phyloP scores from a whole-genome alignment of 2,329 filamentous ascomycete genomes.

The Aspergillus chevalieri region DNA sequence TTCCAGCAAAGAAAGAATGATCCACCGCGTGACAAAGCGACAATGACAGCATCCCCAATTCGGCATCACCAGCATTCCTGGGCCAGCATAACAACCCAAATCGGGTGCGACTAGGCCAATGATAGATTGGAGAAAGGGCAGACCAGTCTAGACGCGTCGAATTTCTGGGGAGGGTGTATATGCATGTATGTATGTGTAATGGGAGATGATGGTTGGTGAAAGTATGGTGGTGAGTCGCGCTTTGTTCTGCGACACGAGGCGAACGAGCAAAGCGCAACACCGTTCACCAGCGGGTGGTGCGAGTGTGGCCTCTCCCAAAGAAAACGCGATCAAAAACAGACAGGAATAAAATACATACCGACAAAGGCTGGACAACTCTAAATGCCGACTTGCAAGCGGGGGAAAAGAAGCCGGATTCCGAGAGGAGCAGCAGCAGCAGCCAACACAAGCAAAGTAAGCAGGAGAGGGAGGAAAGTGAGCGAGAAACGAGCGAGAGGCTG shows the following conservation, averaged over 20 bases:
- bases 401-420: constrained; percentile 31
- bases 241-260: constrained; percentile 18
- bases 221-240: constrained; percentile 13
- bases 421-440: constrained; percentile 17
- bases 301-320: constrained; percentile 1
- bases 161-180: constrained; percentile 1
- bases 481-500: constrained; percentile 9
- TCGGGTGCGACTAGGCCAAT: background rate
- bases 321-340: constrained; percentile 6
- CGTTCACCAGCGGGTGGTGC: constrained; percentile 8
- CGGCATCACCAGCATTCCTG: background rate
- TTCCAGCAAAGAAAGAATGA: background rate
- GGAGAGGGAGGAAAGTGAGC: constrained; percentile 8
- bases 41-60: background rate
- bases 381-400: constrained; percentile 34
- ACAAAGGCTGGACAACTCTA: constrained; percentile 35
- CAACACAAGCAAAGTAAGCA: constrained; percentile 20
- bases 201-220: background rate
- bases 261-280: constrained; percentile 13
- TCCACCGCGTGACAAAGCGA: background rate
- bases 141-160: constrained; percentile 21
- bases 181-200: constrained; percentile 1
- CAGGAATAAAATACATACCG: constrained; percentile 30
- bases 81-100: background rate
- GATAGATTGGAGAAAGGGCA: constrained; percentile 1